Conservation (phyloP, 2,329 filamentous ascomycete species). For the Ophiognomonia clavigignenti-juglandacearum region DNA sequence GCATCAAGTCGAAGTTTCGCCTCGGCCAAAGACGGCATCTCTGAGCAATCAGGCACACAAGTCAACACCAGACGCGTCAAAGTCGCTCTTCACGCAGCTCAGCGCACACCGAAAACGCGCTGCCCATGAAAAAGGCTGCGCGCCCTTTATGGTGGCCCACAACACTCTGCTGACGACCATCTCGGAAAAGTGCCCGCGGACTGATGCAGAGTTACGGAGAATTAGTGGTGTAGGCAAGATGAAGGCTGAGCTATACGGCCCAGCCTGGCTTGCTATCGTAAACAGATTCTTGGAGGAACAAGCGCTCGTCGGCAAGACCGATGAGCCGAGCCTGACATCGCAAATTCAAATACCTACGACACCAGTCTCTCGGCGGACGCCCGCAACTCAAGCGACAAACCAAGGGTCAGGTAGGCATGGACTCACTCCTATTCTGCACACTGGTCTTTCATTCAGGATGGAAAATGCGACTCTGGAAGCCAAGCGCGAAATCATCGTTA, state of each 20-base stretch:
- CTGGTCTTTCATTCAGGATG: conserved; percentile 1
- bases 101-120: background rate
- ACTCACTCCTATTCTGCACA: background rate
- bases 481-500: background rate
- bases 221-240: conserved; percentile 4
- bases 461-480: background rate
- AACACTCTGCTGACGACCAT: conserved; percentile 4
- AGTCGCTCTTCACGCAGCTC: conserved; percentile 2
- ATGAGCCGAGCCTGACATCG: background rate
- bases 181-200: conserved; percentile 1
- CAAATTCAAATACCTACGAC: background rate
- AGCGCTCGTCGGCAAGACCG: background rate
- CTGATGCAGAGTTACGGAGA: background rate
- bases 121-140: conserved; percentile 4
- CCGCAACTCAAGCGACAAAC: background rate
- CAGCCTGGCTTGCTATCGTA: conserved; percentile 8
- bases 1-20: background rate
- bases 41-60: background rate
- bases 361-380: background rate
- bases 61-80: background rate
- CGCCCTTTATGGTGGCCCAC: conserved; percentile 2
- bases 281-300: background rate
- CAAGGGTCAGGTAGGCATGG: background rate
- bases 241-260: conserved; percentile 3
- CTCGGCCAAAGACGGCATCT: background rate